phyloP scores from a whole-genome alignment of 2,329 filamentous ascomycete genomes.

The Monilinia vaccinii-corymbosi region DNA sequence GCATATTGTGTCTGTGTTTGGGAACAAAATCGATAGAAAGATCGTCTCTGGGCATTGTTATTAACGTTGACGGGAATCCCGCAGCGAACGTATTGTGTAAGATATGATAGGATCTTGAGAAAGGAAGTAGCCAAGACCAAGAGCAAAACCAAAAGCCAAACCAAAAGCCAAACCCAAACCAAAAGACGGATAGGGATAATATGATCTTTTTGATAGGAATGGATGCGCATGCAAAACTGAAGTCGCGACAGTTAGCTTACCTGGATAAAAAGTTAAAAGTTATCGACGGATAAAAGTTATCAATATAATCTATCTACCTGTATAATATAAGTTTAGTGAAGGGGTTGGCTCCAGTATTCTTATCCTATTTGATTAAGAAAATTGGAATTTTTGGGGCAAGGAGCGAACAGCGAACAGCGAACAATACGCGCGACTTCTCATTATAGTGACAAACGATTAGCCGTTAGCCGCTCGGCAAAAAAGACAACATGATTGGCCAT shows the following conservation, averaged over 20 bases:
- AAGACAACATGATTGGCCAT: too few species aligned
- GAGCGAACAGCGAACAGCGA: not conserved
- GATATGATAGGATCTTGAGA: not conserved
- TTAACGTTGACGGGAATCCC: slow-evolving; percentile 37
- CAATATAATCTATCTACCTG: not conserved
- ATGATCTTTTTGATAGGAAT: slow-evolving; percentile 1
- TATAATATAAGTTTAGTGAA: not conserved
- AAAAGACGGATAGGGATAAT: not conserved
- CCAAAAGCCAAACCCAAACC: not conserved
- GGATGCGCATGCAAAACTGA: slow-evolving; percentile 4
- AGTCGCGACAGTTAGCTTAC: slow-evolving; percentile 2
- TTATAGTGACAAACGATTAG: too few species aligned
- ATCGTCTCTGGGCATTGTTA: slow-evolving; percentile 65
- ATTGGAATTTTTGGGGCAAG: slow-evolving; percentile 6
- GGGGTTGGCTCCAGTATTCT: slow-evolving; percentile 2
- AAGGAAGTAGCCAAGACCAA: not conserved
- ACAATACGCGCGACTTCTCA: not conserved
- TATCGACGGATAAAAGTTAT: not conserved
- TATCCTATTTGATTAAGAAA: slow-evolving; percentile 2
- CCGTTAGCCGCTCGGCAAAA: too few species aligned
- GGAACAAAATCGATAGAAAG: slow-evolving; percentile 59
- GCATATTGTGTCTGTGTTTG: slow-evolving; percentile 42
- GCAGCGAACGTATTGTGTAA: slow-evolving; percentile 7
- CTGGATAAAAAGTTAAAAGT: not conserved
- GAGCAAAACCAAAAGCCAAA: not conserved